Base-by-base conservation (phyloP, 495 filamentous ascomycete species). In the Hyaloscypha hepaticicola region DNA sequence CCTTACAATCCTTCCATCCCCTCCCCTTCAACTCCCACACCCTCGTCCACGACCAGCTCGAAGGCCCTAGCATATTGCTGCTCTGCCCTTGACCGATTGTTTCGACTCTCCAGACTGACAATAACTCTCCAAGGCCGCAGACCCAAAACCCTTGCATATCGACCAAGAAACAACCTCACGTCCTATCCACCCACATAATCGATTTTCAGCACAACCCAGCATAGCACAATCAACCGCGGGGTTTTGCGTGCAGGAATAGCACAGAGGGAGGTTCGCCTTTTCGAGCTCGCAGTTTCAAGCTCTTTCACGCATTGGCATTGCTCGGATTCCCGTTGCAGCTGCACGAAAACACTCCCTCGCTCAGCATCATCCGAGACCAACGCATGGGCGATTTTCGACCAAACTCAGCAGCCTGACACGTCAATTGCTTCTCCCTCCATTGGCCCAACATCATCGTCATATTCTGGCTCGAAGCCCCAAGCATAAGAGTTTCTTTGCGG, bases 301-400 rank as follows among this genome's bases (percentile, higher is more conserved):
- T 61, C 64, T 70, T 67, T 70, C 68, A 70, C 68, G 68, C 68
- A 64, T 59, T 66, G 68, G 64, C 64, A 48, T 60, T 69, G 60
- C 56, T 60, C 58, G 63, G 60, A 65, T 59, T 65, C 29, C 55
- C 5, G 56, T 19, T 64, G 64, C 57, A 58, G 50, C 48, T 57
- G 58, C 65, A 68, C 69, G 55, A 67, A 61, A 63, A 63, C 63
- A 6, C 26, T 21, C 25, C 11, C 50, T 9, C 25, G n/a, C 33
- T 19, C 38, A 31, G 28, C 60, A 53, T 21, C 65, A 60, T 70
- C 69, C 69, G 69, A 70, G 69, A 70, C 69, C 25, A 60, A 68
- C 69, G 69, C 69, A 68, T 68, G 63, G 69, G 69, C 69, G 8
- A 51, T 68, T 68, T 65, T 53, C 49, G 45, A 55, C 62, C 60